Evolutionary conservation across 2,329 filamentous ascomycete species (phyloP), one percentile per base, ranked within the genome.

Genomic region (Plectosphaerella plurivora): DNA sequence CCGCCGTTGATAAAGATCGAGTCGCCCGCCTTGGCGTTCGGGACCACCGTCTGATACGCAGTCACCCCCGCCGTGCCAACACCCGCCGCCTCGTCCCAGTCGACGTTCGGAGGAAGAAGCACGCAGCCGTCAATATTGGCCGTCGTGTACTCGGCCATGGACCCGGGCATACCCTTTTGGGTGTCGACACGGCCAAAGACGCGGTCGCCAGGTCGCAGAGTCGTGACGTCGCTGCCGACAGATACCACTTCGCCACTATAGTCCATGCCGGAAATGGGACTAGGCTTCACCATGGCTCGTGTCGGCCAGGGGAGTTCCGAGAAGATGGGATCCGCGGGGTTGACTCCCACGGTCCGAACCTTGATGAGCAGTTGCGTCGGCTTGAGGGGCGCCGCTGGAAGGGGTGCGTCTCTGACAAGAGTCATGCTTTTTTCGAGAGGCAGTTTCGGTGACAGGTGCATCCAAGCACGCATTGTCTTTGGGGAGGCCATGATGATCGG

Each of bases 1-100:
- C 83, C 83, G 5, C 83, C 84, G 53, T 87, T 87, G 62, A 88
- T 78, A 53, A 88, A 83, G 10, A 88, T 72, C 58, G 74, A 77
- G 49, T 79, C 74, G n/a, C 81, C 81, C 3, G 65, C 54, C 47
- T 73, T 71, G 52, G 79, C 72, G 52, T 75, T 66, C 2, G 72
- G 72, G 39, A 78, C 64, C 24, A 81, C 69, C 41, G 65, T 65
- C 62, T 79, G 74, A 53, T 77, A 75, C 5, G 77, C 77, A 4
- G 77, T 78, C 55, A 78, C 59, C 0, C 65, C 75, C 0, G 74
- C 74, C 2, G 76, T 73, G 3, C 70, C 71, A 1, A 73, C 58
- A 8, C 69, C 70, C 4, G 74, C 73, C 0, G 74, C 76, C 41
- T 75, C 60, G 33, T 73, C 72, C 1, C 66, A 48, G 10, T 68